Evolutionary conservation across 345 rosid species (phyloP).

Genomic region (Camelina neglecta): DNA sequence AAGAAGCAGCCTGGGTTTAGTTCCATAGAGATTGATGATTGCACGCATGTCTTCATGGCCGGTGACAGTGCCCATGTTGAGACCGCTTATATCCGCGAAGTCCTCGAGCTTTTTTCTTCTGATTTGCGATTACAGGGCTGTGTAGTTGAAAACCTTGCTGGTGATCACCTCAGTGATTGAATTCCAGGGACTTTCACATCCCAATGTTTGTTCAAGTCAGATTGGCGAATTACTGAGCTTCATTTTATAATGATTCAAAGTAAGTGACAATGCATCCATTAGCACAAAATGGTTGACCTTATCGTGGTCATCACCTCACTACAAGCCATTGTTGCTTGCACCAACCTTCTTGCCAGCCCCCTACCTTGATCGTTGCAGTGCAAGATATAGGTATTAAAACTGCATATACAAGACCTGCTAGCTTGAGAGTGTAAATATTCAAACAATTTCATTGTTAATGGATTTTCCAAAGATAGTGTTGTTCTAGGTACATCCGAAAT

Average conservation of each 20-base stretch:
- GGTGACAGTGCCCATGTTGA: constrained; percentile 63
- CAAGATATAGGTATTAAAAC: background rate
- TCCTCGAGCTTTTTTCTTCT: constrained; percentile 56
- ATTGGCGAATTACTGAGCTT: background rate
- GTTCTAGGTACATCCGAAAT: background rate
- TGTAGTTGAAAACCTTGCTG: constrained; percentile 37
- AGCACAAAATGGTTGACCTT: constrained; percentile 9
- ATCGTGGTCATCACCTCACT: background rate
- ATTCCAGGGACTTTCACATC: background rate
- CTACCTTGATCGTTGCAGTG: background rate
- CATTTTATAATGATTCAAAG: background rate
- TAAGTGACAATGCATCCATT: constrained; percentile 7
- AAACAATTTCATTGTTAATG: background rate
- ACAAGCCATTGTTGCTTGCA: background rate
- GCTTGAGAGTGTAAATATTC: background rate
- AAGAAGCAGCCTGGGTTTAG: constrained; percentile 76
- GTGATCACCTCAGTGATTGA: constrained; percentile 22
- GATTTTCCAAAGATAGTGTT: background rate
- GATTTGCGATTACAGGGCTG: constrained; percentile 47
- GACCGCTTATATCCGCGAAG: constrained; percentile 47
- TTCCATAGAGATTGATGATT: constrained; percentile 66
- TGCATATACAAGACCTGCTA: background rate
- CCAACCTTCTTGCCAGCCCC: background rate
- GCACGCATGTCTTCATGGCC: constrained; percentile 67
- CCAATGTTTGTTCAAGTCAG: constrained; percentile 4